A percentile compares a stretch with the other conserved stretches of the same genome.
phyloP scores from a whole-genome alignment of 257 asterid genomes.

The Jasminum sambac region DNA sequence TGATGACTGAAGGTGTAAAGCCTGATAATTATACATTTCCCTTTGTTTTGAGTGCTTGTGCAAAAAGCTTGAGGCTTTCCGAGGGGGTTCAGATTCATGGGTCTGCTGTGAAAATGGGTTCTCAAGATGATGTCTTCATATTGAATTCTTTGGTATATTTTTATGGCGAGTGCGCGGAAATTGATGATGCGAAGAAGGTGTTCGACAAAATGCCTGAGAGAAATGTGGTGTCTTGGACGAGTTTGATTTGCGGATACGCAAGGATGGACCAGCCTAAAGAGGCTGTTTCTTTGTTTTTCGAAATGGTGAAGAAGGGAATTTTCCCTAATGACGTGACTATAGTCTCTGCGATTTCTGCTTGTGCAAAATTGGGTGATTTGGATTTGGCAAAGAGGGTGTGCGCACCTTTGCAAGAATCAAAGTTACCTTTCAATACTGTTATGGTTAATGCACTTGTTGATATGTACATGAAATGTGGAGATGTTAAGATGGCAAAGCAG shows the following conservation, averaged over 20 bases:
- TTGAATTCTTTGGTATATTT: constrained; percentile 43
- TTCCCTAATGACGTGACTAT: constrained; percentile 47
- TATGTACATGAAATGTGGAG: constrained; percentile 64
- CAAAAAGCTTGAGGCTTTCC: constrained; percentile 34
- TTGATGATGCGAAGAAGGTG: constrained; percentile 46
- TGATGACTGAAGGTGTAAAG: constrained; percentile 39
- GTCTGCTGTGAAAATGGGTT: constrained; percentile 44
- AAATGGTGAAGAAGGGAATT: constrained; percentile 43
- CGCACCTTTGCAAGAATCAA: constrained; percentile 27
- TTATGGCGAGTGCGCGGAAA: constrained; percentile 55
- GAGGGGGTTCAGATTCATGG: constrained; percentile 47
- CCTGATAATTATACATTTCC: constrained; percentile 59
- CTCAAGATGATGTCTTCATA: constrained; percentile 35
- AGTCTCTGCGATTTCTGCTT: constrained; percentile 44
- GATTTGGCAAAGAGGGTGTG: constrained; percentile 43
- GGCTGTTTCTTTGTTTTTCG: constrained; percentile 53
- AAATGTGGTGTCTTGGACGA: constrained; percentile 62
- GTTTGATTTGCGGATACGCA: constrained; percentile 54
- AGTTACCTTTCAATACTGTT: constrained; percentile 35
- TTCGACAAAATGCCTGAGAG: constrained; percentile 51
- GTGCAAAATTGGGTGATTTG: constrained; percentile 47
- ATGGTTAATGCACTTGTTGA: constrained; percentile 56
- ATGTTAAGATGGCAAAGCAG: constrained; percentile 37
- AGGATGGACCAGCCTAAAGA: constrained; percentile 34
- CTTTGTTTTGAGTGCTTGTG: constrained; percentile 53